Evolutionary conservation across 352 stramenopile species (phyloP), one percentile per base, ranked within the genome.

Genomic region (Phytopythium vexans): DNA sequence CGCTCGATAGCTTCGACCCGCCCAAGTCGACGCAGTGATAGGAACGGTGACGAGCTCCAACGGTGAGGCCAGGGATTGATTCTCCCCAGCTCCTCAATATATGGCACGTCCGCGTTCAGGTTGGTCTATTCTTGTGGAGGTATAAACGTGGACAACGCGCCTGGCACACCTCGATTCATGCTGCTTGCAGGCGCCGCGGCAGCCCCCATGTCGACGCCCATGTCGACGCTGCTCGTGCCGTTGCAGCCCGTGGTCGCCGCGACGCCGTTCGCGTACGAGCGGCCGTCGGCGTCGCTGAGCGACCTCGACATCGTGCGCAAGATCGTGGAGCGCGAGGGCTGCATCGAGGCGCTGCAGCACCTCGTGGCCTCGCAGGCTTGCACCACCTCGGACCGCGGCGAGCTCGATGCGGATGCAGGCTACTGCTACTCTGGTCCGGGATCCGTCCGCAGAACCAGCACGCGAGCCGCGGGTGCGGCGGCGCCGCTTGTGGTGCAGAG

Each of bases 321-420:
- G 65, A 89, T 93, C 40, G 81, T 91, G 2, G 83, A 93, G 65
- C 78, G 83, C 3, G 83, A 94, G 48, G 81, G 81, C 11, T 94
- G 83, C 45, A 48, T 94, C 39, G 83, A 94, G 56, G 77, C 83
- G 3, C 56, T 94, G 11, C 50, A 82, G 36, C 79, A 90, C 52
- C 50, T 90, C 9, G 54, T 88, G n/a, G 62, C 40, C 34, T 42
- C 45, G 11, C 39, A 27, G 12, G 41, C 37, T 3, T 41, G 47
- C 33, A 54, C 36, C 15, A 39, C 5, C 16, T 51, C 1, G 11
- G 16, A 42, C 10, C 33, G 10, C 52, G 5, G 40, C 21, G 11
- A 40, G 27, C 14, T 58, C 52, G 60, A 64, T 35, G 12, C 43
- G 35, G 49, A 56, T 3, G 36, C 58, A 12, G 34, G 36, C 3